A percentile compares a stretch with the other conserved stretches of the same genome.
Conservation (phyloP, 2,329 filamentous ascomycete species). For the Arthrinium puccinioides region DNA sequence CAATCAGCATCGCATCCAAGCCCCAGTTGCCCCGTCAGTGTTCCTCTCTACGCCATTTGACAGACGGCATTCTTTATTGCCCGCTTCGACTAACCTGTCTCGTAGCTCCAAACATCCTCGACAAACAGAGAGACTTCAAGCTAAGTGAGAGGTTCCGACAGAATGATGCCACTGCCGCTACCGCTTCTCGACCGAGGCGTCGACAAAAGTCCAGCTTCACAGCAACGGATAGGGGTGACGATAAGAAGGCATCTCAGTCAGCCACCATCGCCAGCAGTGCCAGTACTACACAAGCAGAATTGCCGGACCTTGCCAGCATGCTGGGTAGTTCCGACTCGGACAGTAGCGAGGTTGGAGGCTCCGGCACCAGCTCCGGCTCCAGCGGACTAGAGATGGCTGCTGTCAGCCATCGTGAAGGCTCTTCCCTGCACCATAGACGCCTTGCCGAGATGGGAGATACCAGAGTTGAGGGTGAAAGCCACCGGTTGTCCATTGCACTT, state of each 20-base stretch:
- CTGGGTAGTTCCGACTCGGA: neutral
- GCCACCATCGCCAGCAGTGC: neutral
- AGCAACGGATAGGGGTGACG: neutral
- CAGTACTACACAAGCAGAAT: neutral
- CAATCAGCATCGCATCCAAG: neutral
- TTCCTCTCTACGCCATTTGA: no score
- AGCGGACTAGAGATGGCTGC: neutral
- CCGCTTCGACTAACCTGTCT: no score
- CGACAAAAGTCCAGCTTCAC: neutral
- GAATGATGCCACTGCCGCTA: constrained; percentile 7
- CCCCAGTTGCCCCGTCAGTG: no score
- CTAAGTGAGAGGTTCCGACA: constrained; percentile 17
- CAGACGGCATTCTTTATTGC: no score
- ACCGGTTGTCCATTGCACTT: neutral
- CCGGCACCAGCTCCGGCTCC: neutral
- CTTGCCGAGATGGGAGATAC: no score
- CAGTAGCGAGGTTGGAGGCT: neutral
- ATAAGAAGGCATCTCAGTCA: neutral
- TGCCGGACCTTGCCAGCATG: neutral
- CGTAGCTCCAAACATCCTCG: constrained; percentile 17
- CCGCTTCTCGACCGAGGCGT: neutral
- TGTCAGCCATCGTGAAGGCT: no score
- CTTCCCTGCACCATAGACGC: no score
- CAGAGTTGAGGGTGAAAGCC: neutral
- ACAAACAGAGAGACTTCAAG: constrained; percentile 16